Base-by-base conservation (phyloP, 1,284 basidiomycete genomes). In the Puccinia horiana region DNA sequence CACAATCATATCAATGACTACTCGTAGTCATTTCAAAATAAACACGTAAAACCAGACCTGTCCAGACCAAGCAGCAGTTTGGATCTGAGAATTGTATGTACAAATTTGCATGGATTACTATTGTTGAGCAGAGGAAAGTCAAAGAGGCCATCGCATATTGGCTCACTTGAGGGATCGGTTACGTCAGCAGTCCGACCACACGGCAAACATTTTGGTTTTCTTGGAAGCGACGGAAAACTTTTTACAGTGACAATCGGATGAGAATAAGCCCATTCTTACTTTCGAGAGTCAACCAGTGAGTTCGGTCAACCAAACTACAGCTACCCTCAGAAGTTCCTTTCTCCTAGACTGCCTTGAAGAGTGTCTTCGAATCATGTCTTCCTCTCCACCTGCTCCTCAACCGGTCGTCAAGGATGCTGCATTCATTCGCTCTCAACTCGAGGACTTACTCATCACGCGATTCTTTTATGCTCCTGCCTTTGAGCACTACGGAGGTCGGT, bases 391-490 rank as follows among this genome's bases (percentile, higher is more conserved):
- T 44, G 40, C 47, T 12, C 37, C 20, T 20, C 58, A 67, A 52
- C 35, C 69, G 23, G 63, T 73, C 29, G 56, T 73, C 23, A 81
- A 81, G 67, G 58, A 72, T 40, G 52, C 92, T 0, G 87, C 92
- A 20, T 99, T 99, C 86, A 94, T 96, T 88, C 96, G 97, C 88
- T 85, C 89, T 44, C 91, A 92, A 77, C 90, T 99, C 73, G 96
- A 99, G 86, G 92, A 92, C 42, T 88, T 97, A 82, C 91, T 98
- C 84, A 93, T 93, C 85, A 92, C 94, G 84, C 90, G 97, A 72
- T 99, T 99, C 90, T 99, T 99, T 90, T 98, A 94, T 87, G 95
- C 95, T 14, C 96, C 96, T 78, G 94, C 97, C 1, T 99, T 99
- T 86, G 96, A 99, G 88, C 97, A 98, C 88, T 99, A 98, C 86